Evolutionary conservation across 2,329 filamentous ascomycete genomes (phyloP).

Genomic region (Ceratocystis huliohia): DNA sequence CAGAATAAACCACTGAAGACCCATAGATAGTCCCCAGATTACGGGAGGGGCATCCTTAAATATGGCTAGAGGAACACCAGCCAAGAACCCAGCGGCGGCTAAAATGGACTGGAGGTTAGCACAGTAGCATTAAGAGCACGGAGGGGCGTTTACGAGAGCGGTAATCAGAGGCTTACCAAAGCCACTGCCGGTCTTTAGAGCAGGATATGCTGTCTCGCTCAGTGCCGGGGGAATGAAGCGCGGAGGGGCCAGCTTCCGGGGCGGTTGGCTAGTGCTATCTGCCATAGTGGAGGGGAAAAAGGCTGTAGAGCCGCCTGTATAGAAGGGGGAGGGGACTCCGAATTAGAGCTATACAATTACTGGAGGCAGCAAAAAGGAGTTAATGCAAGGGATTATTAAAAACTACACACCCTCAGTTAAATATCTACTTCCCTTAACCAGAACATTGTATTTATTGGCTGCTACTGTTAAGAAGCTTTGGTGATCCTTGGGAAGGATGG

Average conservation of each 20-base stretch:
- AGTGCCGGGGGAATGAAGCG: conserved; percentile 18
- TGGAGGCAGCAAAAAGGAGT: not conserved
- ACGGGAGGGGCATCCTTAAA: conserved; percentile 53
- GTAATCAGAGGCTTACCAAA: conserved; percentile 8
- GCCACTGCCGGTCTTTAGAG: conserved; percentile 16
- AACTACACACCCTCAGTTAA: no score
- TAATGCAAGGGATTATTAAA: not conserved
- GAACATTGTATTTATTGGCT: not conserved
- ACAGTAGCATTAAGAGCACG: not conserved
- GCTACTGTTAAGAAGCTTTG: not conserved
- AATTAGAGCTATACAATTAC: not conserved
- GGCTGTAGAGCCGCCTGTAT: not conserved
- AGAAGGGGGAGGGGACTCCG: not conserved
- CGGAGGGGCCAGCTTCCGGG: conserved; percentile 12
- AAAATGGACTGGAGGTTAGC: not conserved
- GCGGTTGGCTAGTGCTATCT: conserved; percentile 7
- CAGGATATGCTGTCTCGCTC: conserved; percentile 11
- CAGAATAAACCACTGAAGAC: conserved; percentile 69
- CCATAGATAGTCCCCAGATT: conserved; percentile 58
- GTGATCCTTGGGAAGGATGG: not conserved
- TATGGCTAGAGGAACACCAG: conserved; percentile 59
- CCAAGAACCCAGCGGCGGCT: conserved; percentile 47
- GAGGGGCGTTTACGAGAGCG: not conserved
- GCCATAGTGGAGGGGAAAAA: not conserved
- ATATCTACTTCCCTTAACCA: no score